phyloP scores from a whole-genome alignment of 139 green algal genomes.

The Gonium pectorale region DNA sequence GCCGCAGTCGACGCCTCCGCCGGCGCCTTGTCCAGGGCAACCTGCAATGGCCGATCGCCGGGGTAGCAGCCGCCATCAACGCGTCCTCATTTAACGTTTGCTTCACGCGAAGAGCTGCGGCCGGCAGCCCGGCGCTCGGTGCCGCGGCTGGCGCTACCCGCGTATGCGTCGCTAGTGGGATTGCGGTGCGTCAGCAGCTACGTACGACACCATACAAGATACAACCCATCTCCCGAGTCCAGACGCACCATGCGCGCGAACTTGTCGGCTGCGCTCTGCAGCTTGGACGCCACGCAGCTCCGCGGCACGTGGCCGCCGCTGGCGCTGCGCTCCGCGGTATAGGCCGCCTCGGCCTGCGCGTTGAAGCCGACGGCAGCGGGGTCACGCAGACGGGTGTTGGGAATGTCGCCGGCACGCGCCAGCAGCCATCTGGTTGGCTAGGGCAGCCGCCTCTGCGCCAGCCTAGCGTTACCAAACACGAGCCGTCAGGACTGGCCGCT shows the following conservation, averaged over 20 bases:
- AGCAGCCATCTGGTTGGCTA: no score
- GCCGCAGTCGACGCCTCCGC: not conserved
- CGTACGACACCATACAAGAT: not conserved
- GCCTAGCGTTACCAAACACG: no score
- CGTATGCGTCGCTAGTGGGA: not conserved
- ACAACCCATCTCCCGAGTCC: not conserved
- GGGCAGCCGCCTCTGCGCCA: no score
- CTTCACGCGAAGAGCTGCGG: no score
- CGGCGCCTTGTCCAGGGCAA: conserved; percentile 19
- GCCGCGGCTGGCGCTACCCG: not conserved
- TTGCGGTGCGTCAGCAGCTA: not conserved
- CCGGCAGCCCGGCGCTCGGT: no score
- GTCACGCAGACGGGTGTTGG: not conserved
- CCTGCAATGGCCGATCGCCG: no score
- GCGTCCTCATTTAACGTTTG: no score
- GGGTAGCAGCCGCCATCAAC: no score
- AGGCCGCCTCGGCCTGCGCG: conserved; percentile 28
- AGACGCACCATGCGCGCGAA: conserved; percentile 32
- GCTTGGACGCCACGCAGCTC: conserved; percentile 17
- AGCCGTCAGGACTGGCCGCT: no score
- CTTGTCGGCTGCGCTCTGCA: conserved; percentile 40
- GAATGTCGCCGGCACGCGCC: no score
- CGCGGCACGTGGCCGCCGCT: conserved; percentile 3
- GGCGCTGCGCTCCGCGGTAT: not conserved
- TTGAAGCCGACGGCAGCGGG: not conserved